These are phyloP conservation scores for Nitzschia sp. DNA, from an alignment of 108 stramenopile genomes.

Conservation along the genomic window DNA sequence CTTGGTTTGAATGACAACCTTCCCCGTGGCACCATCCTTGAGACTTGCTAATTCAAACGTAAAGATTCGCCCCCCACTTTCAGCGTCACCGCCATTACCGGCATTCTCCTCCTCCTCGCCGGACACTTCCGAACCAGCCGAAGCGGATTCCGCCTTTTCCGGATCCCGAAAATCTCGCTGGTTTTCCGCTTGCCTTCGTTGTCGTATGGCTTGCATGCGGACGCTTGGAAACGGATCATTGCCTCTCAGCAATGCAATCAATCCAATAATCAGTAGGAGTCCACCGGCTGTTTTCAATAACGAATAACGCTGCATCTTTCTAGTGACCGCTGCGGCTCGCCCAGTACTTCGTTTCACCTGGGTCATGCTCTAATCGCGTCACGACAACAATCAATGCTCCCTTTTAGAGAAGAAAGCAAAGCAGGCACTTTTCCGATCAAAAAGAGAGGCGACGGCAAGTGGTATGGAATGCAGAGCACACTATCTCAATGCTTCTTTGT, in stretches of 20 bases:
- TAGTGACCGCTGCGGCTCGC: not conserved
- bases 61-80: conserved; percentile 14
- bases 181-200: conserved; percentile 22
- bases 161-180: conserved; percentile 11
- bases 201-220: conserved; percentile 27
- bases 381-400: no score
- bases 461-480: no score
- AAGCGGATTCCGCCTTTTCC: not conserved
- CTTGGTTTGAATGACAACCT: conserved; percentile 49
- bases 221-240: conserved; percentile 41
- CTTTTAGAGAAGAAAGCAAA: no score
- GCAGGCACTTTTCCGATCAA: no score
- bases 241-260: conserved; percentile 15
- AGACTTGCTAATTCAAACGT: conserved; percentile 31
- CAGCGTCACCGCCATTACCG: not conserved
- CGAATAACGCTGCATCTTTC: conserved; percentile 32
- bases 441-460: no score
- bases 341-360: conserved; percentile 26
- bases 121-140: not conserved
- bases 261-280: conserved; percentile 13
- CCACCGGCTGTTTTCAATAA: conserved; percentile 22
- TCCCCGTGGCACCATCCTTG: conserved; percentile 41
- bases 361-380: no score
- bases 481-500: no score
- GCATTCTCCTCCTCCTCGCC: conserved; percentile 5